A percentile compares a stretch with the other conserved stretches of the same genome.
Conservation (phyloP, 345 rosid species). For the Brassica napus region DNA sequence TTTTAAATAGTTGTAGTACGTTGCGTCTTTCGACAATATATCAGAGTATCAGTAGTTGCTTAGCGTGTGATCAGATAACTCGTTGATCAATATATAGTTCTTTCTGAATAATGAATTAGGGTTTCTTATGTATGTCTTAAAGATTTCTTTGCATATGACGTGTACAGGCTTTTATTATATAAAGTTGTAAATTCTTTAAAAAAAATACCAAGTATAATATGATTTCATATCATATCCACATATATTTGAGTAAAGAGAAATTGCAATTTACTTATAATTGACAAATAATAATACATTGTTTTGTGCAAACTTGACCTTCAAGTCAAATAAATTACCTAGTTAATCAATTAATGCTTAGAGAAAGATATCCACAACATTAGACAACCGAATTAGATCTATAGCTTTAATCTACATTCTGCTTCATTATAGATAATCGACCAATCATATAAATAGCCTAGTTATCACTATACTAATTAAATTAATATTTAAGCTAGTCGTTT, state of each 20-base stretch:
- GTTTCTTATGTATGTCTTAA: not conserved
- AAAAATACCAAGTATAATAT: not conserved
- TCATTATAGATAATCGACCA: constrained; percentile 24
- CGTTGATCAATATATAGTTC: not conserved
- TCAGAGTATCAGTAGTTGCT: not conserved
- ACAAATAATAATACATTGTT: constrained; percentile 3
- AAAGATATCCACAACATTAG: constrained; percentile 11
- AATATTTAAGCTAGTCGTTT: not conserved
- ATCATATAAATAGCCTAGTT: constrained; percentile 8
- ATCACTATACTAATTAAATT: not conserved
- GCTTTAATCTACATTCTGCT: not conserved
- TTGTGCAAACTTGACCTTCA: constrained; percentile 8
- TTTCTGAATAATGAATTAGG: not conserved
- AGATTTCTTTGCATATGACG: not conserved
- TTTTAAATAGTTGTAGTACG: not conserved
- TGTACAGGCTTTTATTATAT: not conserved
- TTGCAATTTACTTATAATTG: constrained; percentile 13
- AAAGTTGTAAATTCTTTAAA: not conserved
- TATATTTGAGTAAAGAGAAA: not conserved
- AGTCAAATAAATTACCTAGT: constrained; percentile 7
- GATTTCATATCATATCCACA: not conserved
- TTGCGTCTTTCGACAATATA: not conserved
- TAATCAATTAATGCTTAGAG: constrained; percentile 10
- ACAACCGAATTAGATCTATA: constrained; percentile 3
- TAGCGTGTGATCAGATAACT: not conserved